Evolutionary conservation across 768 basidiomycete genomes (phyloP).

Genomic region (Gymnopilus junonius): DNA sequence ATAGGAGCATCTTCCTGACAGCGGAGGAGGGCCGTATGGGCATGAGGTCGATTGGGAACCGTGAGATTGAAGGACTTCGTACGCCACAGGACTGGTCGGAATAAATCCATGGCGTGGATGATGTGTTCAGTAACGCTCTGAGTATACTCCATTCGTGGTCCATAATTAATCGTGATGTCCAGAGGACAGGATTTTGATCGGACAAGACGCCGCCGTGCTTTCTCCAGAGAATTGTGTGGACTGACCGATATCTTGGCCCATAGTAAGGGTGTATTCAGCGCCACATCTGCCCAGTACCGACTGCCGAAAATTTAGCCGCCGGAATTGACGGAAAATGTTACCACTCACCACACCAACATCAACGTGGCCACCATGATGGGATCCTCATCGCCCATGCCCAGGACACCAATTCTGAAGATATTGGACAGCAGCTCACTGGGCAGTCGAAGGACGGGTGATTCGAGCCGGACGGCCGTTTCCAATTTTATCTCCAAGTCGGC

Average conservation of each 20-base stretch:
- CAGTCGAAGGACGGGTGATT: slow-evolving; percentile 80
- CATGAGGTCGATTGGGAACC: slow-evolving; percentile 80
- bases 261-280: slow-evolving; percentile 68
- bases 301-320: slow-evolving; percentile 31
- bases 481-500: slow-evolving; percentile 71
- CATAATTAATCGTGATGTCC: slow-evolving; percentile 76
- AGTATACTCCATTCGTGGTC: slow-evolving; percentile 62
- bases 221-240: slow-evolving; percentile 72
- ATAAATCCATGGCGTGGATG: slow-evolving; percentile 77
- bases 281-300: slow-evolving; percentile 80
- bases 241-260: slow-evolving; percentile 81
- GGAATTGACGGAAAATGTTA: slow-evolving; percentile 11
- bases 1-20: slow-evolving; percentile 79
- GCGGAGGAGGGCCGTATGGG: slow-evolving; percentile 71
- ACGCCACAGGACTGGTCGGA: slow-evolving; percentile 78
- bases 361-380: slow-evolving; percentile 73
- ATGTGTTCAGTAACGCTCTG: slow-evolving; percentile 67
- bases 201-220: slow-evolving; percentile 68
- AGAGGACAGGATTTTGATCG: slow-evolving; percentile 80
- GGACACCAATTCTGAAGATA: slow-evolving; percentile 75
- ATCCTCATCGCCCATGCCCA: slow-evolving; percentile 69
- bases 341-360: slow-evolving; percentile 76
- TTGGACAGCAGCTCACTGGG: slow-evolving; percentile 80
- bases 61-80: slow-evolving; percentile 73
- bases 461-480: slow-evolving; percentile 75